Percentiles rank a stretch among this genome's conserved stretches.
phyloP scores from a whole-genome alignment of 345 rosid genomes.

The Kernera saxatilis region DNA sequence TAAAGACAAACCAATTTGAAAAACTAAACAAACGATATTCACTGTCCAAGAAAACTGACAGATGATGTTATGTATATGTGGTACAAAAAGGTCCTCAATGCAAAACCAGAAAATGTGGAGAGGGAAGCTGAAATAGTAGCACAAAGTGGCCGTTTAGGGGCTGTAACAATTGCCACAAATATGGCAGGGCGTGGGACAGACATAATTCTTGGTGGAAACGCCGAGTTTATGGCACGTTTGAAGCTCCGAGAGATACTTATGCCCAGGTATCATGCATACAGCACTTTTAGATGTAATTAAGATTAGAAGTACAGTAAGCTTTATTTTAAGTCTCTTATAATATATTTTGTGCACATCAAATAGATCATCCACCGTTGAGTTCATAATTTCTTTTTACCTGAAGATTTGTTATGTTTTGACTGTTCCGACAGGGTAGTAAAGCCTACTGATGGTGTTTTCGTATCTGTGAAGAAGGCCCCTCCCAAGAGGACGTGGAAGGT shows the following conservation, averaged over 20 bases:
- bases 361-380: background rate
- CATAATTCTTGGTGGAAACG: slow-evolving; percentile 95
- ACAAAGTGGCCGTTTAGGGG: slow-evolving; percentile 96
- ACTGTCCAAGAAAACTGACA: slow-evolving; percentile 15
- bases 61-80: slow-evolving; percentile 13
- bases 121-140: slow-evolving; percentile 99
- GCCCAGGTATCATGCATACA: slow-evolving; percentile 65
- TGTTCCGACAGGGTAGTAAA: slow-evolving; percentile 59
- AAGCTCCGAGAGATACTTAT: slow-evolving; percentile 95
- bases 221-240: slow-evolving; percentile 97
- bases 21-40: background rate
- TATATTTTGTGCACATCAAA: background rate
- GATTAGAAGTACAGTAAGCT: background rate
- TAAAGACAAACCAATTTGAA: background rate
- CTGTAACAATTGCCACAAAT: slow-evolving; percentile 96
- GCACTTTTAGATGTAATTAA: background rate
- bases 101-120: slow-evolving; percentile 99
- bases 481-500: slow-evolving; percentile 96
- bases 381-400: slow-evolving; percentile 2
- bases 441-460: slow-evolving; percentile 73
- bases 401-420: slow-evolving; percentile 6
- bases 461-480: slow-evolving; percentile 80
- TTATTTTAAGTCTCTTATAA: background rate
- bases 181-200: slow-evolving; percentile 99
- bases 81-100: slow-evolving; percentile 78